Base-by-base conservation (phyloP, 2,329 filamentous ascomycete species). In the Colletotrichum agaves region DNA sequence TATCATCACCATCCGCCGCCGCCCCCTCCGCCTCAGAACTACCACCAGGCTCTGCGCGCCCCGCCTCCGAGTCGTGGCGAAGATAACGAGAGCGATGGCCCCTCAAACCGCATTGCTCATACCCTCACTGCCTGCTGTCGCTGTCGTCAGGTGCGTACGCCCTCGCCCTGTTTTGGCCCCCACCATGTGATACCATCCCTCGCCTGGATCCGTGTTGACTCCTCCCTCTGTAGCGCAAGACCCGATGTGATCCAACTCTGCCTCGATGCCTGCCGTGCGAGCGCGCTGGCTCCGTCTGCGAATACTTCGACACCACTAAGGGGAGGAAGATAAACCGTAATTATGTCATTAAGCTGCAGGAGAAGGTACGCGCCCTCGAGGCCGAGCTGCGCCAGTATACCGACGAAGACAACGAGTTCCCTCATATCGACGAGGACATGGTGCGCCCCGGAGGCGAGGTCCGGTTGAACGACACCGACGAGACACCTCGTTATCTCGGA, bases 241-340 rank as follows among this genome's bases (percentile, higher is more conserved):
- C 95, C 41, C 87, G 94, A 84, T 99, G 96, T 83, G 96, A 98
- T 80, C 93, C 96, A 4, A 93, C 92, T 13, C 87, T 99, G 21
- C 96, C 96, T 44, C 91, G 92, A 75, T 99, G 96, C 79, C 87
- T 93, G 17, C 94, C 95, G 21, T 99, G 96, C 82, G 94, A 98
- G 81, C 89, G 95, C 73, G 94, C 93, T 71, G 94, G 94, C 74
- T 93, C 94, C 33, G 87, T 90, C 69, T 99, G 96, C 86, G 95
- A 98, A 77, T 99, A 98, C 82, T 97, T 92, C 78, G 96, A 99
- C 80, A 93, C 94, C 33, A 86, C 91, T 58, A 96, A 94, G 78
- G 91, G 92, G 70, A 90, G 89, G 74, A 94, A 92, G 76, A 93
- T 98, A 74, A 93, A 93, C 70, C 90, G 96, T 70, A 92, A 91